A percentile compares a stretch with the other conserved stretches of the same genome.
These are phyloP conservation scores for Pyrus hybrid DNA, from an alignment of 331 rosid genomes.

Conservation along the genomic window DNA sequence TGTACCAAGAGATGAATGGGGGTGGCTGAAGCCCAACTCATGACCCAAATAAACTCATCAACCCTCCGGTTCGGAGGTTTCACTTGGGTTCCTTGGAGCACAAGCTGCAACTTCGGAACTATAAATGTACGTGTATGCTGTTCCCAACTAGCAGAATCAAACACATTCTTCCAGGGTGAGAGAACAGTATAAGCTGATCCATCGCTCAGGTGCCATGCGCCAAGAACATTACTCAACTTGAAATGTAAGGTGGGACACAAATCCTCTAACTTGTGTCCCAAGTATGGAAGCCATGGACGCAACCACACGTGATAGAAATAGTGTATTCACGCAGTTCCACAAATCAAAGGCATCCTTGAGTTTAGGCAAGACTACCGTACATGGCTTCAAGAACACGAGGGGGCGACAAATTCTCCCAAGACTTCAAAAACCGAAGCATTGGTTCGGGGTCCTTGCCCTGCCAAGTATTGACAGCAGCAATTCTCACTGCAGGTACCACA, in stretches of 20 bases:
- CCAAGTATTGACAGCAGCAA: conserved; percentile 82
- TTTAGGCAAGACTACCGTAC: conserved; percentile 65
- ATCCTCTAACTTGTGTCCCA: conserved; percentile 75
- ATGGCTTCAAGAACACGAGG: conserved; percentile 47
- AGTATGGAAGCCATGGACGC: conserved; percentile 81
- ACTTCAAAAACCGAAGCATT: conserved; percentile 70
- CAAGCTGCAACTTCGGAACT: conserved; percentile 79
- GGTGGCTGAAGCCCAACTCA: conserved; percentile 70
- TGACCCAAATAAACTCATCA: conserved; percentile 78
- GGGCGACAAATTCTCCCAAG: conserved; percentile 77
- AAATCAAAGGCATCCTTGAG: conserved; percentile 61
- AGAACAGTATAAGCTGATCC: conserved; percentile 69
- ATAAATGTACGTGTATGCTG: conserved; percentile 73
- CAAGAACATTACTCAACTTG: conserved; percentile 77
- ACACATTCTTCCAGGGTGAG: conserved; percentile 87
- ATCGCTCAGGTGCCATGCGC: conserved; percentile 95
- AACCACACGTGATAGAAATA: conserved; percentile 87
- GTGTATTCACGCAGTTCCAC: conserved; percentile 84
- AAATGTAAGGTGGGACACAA: conserved; percentile 64
- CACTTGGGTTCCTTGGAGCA: conserved; percentile 74
- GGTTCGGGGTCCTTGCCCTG: conserved; percentile 91
- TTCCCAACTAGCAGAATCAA: conserved; percentile 82
- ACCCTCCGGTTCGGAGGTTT: conserved; percentile 73
- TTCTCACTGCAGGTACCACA: conserved; percentile 82
- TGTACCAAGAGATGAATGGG: conserved; percentile 86